phyloP scores from a whole-genome alignment of 2,329 filamentous ascomycete genomes.

The Aureobasidium namibiae region DNA sequence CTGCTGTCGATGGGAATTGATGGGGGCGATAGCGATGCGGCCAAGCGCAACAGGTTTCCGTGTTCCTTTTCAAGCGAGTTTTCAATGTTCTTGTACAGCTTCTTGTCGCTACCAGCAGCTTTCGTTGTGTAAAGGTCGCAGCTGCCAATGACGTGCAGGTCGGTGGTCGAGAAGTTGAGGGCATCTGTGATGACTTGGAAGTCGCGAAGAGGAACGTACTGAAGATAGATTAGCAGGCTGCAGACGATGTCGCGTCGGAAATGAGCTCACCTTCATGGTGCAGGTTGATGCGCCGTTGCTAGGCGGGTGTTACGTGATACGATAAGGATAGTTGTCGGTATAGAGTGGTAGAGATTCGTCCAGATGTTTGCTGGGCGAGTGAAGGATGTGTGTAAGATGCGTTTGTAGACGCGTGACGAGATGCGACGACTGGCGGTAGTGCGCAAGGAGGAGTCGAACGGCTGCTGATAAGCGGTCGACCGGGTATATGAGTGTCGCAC shows the following conservation, averaged over 20 bases:
- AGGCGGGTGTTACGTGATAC: neutral
- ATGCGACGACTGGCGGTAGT: neutral
- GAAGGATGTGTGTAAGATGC: neutral
- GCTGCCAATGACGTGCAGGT: slow-evolving; percentile 84
- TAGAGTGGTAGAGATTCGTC: neutral
- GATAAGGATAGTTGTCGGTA: neutral
- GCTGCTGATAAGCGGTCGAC: neutral
- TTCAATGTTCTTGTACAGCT: slow-evolving; percentile 93
- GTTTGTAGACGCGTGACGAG: neutral
- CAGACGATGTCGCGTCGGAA: neutral
- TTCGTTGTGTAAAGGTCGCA: slow-evolving; percentile 98
- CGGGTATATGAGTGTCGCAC: neutral
- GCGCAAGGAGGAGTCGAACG: neutral
- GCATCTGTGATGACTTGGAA: slow-evolving; percentile 88
- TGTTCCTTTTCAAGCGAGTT: slow-evolving; percentile 85
- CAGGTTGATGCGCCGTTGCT: neutral
- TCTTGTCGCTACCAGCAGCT: slow-evolving; percentile 90
- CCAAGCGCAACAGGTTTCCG: slow-evolving; percentile 76
- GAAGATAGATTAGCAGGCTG: slow-evolving; percentile 11
- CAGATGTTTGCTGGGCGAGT: neutral
- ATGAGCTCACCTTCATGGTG: slow-evolving; percentile 15
- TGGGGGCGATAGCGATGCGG: slow-evolving; percentile 78
- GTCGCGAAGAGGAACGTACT: slow-evolving; percentile 88
- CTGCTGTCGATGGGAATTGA: slow-evolving; percentile 37
- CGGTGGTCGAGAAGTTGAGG: slow-evolving; percentile 90